Evolutionary conservation across 352 stramenopile genomes (phyloP), one percentile per base, ranked within the genome.

Genomic region (Pythium brachiatum): DNA sequence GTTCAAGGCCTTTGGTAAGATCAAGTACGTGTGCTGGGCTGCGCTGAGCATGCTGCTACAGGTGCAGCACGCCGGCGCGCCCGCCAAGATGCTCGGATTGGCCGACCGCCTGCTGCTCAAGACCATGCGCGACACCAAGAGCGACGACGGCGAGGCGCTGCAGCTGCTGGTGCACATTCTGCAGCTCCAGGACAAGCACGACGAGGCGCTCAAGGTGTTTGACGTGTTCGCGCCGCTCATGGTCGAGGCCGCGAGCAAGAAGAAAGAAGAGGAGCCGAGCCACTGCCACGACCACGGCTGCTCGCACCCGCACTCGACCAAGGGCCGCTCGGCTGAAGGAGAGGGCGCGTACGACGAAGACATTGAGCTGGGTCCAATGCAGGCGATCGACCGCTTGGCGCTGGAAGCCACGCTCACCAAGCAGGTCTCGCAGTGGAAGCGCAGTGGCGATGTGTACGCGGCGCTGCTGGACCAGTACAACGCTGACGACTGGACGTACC

Each of bases 41-140:
- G 79, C 79, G 44, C 60, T 91, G 53, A 89, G 83, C 57, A 94
- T 95, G 84, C 79, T 92, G 68, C 64, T 95, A 59, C 84, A 94
- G 70, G 82, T 95, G 62, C 66, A 90, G 56, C 82, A 90, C 64
- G 65, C 67, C 57, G 68, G 74, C 11, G 78, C 83, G 23, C 82
- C 86, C 0, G 31, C 79, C 20, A 86, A 88, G 47, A 94, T 95
- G 78, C 74, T 95, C 56, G 74, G 67, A 15, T 64, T 95, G 52
- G 86, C 83, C 8, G 83, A 94, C 56, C 78, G 79, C 46, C 94
- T 95, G 86, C 78, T 92, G 51, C 66, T 89, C 34, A 93, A 93
- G 72, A 81, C 79, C 29, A 74, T 93, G 59, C 69, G 78, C 21
- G 81, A 89, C 43, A 66, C 73, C 8, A 68, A 73, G 20, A 76